These are phyloP conservation scores for Aspergillus sp. DNA, from an alignment of 2,329 filamentous ascomycete genomes.

Conservation along the genomic window DNA sequence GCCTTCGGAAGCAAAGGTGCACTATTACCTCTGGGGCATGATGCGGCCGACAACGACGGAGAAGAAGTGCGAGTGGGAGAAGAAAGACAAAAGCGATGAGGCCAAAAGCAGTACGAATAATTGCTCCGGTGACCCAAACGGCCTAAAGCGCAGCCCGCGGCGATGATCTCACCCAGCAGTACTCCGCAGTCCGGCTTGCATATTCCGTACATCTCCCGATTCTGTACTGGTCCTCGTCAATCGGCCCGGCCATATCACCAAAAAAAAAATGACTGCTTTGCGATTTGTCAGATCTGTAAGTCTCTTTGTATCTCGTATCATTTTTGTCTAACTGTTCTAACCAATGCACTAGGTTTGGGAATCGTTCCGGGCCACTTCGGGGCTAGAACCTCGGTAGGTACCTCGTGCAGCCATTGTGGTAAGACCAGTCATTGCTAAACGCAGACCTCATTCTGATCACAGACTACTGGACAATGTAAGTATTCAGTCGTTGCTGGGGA, in stretches of 20 bases:
- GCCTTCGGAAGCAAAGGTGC: slow-evolving; percentile 21
- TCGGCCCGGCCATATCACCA: background rate
- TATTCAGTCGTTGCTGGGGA: background rate
- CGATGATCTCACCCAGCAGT: slow-evolving; percentile 21
- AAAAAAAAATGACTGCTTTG: slow-evolving; percentile 51
- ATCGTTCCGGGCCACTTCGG: slow-evolving; percentile 82
- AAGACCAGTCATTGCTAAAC: slow-evolving; percentile 10
- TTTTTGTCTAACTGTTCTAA: slow-evolving; percentile 16
- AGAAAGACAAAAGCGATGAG: background rate
- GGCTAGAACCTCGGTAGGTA: slow-evolving; percentile 79
- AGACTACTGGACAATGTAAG: slow-evolving; percentile 44
- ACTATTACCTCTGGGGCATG: slow-evolving; percentile 29
- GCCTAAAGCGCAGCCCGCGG: slow-evolving; percentile 30
- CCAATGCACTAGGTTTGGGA: slow-evolving; percentile 66
- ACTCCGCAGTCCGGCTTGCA: slow-evolving; percentile 3
- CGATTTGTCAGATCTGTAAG: slow-evolving; percentile 66
- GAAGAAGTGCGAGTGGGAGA: background rate
- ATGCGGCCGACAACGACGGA: slow-evolving; percentile 16
- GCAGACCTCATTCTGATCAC: background rate
- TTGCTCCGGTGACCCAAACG: slow-evolving; percentile 30
- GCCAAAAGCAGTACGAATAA: slow-evolving; percentile 3
- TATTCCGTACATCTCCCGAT: background rate
- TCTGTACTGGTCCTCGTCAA: background rate
- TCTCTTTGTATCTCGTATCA: background rate
- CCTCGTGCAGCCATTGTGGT: background rate